Evolutionary conservation across 495 filamentous ascomycete genomes (phyloP), one percentile per base, ranked within the genome.

Genomic region (Polyplosphaeria fusca): DNA sequence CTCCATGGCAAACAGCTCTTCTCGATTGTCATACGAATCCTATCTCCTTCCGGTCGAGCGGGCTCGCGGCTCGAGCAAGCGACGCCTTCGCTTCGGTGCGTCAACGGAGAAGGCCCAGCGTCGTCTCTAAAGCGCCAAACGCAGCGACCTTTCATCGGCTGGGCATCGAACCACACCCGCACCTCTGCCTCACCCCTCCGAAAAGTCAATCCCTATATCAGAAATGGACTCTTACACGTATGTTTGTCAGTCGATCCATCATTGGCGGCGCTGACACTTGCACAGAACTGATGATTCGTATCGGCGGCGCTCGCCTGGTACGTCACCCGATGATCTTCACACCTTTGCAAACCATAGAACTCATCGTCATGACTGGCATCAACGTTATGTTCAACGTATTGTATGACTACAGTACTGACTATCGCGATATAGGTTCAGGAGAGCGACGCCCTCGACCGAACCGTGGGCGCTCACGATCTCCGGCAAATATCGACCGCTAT

Each of bases 381-480:
- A n/a, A n/a, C n/a, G n/a, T n/a, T n/a, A n/a, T n/a, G n/a, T n/a
- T n/a, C n/a, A n/a, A n/a, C n/a, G n/a, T n/a, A n/a, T n/a, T n/a
- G n/a, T n/a, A n/a, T n/a, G n/a, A n/a, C n/a, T n/a, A n/a, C n/a
- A n/a, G n/a, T n/a, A n/a, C n/a, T n/a, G n/a, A n/a, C n/a, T n/a
- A n/a, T n/a, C n/a, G n/a, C n/a, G n/a, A n/a, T n/a, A n/a, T 35
- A 35, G 30, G 30, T 35, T 35, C 30, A 35, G 30, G 40, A 45
- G 71, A 71, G 44, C 70, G 71, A 22, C 70, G 73, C 16, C 84
- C 86, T 35, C 75, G 81, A 37, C 76, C 74, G 32, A 59, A 44
- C 26, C 79, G 86, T 45, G 71, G 71, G 28, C 74, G 76, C 13
- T 76, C 71, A n/a, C 78, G 80, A 28, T 80, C 80, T 5, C 55